Percentiles rank a stretch among this genome's conserved stretches.
Conservation (phyloP, 352 stramenopile genomes). For the Pythium utonaiense region DNA sequence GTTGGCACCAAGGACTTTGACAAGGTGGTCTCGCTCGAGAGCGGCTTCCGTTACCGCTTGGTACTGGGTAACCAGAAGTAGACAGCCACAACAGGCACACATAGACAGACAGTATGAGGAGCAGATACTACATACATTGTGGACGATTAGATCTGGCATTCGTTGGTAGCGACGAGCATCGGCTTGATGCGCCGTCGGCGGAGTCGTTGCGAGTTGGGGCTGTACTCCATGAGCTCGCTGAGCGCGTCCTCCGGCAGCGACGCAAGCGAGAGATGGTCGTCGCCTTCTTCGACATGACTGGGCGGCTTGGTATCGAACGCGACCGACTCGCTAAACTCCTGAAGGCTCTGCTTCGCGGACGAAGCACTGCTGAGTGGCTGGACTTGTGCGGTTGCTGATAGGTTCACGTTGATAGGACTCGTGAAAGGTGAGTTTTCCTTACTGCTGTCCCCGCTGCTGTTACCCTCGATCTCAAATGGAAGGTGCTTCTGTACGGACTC, state of each 20-base stretch:
- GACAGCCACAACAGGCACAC: neutral
- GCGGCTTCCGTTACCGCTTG: slow-evolving; percentile 70
- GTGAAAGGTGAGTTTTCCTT: slow-evolving; percentile 16
- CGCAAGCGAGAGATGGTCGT: slow-evolving; percentile 9
- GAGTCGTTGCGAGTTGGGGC: slow-evolving; percentile 18
- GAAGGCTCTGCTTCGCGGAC: slow-evolving; percentile 12
- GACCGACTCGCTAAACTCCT: slow-evolving; percentile 18
- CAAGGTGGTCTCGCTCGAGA: slow-evolving; percentile 53
- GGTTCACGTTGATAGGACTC: slow-evolving; percentile 3
- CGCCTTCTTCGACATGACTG: neutral
- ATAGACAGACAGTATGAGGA: neutral
- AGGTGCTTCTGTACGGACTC: slow-evolving; percentile 10
- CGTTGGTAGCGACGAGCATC: slow-evolving; percentile 16
- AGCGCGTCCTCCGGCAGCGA: slow-evolving; percentile 19
- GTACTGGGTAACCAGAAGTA: slow-evolving; percentile 33
- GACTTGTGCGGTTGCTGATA: neutral
- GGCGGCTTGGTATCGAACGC: slow-evolving; percentile 12
- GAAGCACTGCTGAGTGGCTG: slow-evolving; percentile 1
- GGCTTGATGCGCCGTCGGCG: slow-evolving; percentile 22
- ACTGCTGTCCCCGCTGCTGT: slow-evolving; percentile 7
- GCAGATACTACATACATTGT: neutral
- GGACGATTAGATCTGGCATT: slow-evolving; percentile 18
- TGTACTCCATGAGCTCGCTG: slow-evolving; percentile 18
- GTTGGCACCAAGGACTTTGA: slow-evolving; percentile 34
- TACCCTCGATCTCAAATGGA: slow-evolving; percentile 11